Percentiles rank a stretch among this genome's conserved stretches.
phyloP scores from a whole-genome alignment of 2,329 filamentous ascomycete species.

The Fusarium sp. region DNA sequence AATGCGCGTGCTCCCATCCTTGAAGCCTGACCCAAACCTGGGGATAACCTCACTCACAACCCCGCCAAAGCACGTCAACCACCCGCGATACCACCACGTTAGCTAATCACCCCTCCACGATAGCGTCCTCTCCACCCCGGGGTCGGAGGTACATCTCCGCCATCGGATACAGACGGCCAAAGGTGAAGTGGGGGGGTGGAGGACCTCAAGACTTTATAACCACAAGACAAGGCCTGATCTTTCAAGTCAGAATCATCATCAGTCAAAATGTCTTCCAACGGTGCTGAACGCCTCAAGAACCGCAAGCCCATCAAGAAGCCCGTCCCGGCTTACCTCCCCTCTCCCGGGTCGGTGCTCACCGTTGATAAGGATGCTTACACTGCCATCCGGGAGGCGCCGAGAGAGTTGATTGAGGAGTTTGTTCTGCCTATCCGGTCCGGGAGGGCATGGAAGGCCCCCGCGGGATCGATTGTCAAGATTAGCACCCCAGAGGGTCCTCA shows the following conservation, averaged over 20 bases:
- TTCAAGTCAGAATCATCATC: neutral
- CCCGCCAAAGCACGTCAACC: slow-evolving; percentile 2
- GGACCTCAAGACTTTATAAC: slow-evolving; percentile 18
- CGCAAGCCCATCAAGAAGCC: slow-evolving; percentile 60
- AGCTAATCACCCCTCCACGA: neutral
- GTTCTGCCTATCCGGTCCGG: slow-evolving; percentile 80
- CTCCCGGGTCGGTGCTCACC: slow-evolving; percentile 56
- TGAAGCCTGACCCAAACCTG: neutral
- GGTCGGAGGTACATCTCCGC: slow-evolving; percentile 12
- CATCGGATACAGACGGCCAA: slow-evolving; percentile 29
- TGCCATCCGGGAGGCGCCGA: slow-evolving; percentile 65
- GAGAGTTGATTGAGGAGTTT: slow-evolving; percentile 62
- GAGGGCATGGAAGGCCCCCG: slow-evolving; percentile 76
- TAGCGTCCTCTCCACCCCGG: neutral
- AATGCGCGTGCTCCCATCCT: neutral
- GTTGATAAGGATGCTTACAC: slow-evolving; percentile 67
- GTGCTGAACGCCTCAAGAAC: slow-evolving; percentile 55
- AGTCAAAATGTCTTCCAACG: slow-evolving; percentile 37
- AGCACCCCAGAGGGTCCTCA: slow-evolving; percentile 83
- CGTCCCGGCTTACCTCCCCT: slow-evolving; percentile 62
- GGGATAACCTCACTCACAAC: neutral
- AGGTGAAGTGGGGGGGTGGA: slow-evolving; percentile 32
- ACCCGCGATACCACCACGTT: neutral
- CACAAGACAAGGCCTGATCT: neutral
- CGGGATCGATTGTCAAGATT: slow-evolving; percentile 77